A percentile compares a stretch with the other conserved stretches of the same genome.
Evolutionary conservation across 352 stramenopile genomes (phyloP).

Genomic region (Globisporangium parvum): DNA sequence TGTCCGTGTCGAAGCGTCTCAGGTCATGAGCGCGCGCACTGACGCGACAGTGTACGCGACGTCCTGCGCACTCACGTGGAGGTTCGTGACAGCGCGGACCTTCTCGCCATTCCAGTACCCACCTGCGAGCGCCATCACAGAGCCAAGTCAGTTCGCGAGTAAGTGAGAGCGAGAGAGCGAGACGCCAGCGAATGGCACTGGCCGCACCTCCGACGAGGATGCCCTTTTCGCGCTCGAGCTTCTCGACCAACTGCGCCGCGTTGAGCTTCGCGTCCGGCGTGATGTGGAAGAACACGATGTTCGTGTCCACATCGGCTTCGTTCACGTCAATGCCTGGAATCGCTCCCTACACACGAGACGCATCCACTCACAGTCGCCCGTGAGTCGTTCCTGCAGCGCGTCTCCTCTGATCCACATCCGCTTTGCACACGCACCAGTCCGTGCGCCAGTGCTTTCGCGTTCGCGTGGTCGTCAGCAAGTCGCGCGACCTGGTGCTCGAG

Average conservation of each 20-base stretch:
- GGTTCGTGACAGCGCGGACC: constrained; percentile 66
- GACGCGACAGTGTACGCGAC: constrained; percentile 55
- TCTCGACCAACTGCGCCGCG: constrained; percentile 38
- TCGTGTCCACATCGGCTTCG: constrained; percentile 69
- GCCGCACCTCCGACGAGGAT: constrained; percentile 47
- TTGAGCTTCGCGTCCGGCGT: constrained; percentile 51
- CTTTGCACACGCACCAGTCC: constrained; percentile 30
- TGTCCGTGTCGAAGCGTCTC: no score
- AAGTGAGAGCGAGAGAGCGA: no score
- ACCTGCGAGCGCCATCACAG: constrained; percentile 9
- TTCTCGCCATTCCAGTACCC: constrained; percentile 56
- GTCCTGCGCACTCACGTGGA: constrained; percentile 63
- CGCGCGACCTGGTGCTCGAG: constrained; percentile 86
- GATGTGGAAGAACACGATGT: constrained; percentile 85
- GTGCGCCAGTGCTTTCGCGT: constrained; percentile 61
- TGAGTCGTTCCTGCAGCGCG: not conserved
- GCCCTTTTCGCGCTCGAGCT: constrained; percentile 59
- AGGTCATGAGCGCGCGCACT: constrained; percentile 51
- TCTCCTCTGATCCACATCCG: no score
- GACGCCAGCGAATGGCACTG: not conserved
- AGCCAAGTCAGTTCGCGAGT: not conserved
- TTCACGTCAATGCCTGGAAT: constrained; percentile 70
- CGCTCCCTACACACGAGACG: constrained; percentile 13
- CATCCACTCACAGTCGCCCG: not conserved
- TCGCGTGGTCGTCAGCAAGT: constrained; percentile 77